phyloP scores from a whole-genome alignment of 306 rosid species.

The Benincasa hispida region DNA sequence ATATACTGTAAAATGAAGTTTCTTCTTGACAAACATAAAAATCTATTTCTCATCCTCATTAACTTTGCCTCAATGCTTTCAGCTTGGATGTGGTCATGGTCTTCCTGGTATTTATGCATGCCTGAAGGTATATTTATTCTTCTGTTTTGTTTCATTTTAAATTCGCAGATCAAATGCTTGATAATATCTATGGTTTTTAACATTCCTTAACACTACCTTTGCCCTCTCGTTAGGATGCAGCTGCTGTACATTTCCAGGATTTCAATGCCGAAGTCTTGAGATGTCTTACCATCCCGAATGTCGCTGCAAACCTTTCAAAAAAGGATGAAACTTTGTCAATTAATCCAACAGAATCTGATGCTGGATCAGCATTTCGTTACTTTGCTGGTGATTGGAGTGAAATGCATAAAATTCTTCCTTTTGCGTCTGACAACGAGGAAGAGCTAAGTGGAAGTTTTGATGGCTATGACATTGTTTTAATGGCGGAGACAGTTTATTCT shows the following conservation, averaged over 20 bases:
- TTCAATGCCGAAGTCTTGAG: slow-evolving; percentile 80
- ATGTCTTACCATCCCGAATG: slow-evolving; percentile 68
- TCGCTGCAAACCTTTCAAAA: slow-evolving; percentile 41
- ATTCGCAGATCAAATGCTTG: background rate
- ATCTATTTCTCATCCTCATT: background rate
- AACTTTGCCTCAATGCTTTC: slow-evolving; percentile 21
- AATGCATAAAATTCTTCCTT: slow-evolving; percentile 56
- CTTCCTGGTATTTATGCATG: slow-evolving; percentile 85
- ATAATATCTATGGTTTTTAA: background rate
- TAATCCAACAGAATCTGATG: slow-evolving; percentile 19
- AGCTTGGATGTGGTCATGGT: slow-evolving; percentile 97
- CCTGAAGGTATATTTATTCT: slow-evolving; percentile 49
- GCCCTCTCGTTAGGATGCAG: slow-evolving; percentile 50
- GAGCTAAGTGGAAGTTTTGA: slow-evolving; percentile 7
- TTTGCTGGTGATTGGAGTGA: slow-evolving; percentile 96
- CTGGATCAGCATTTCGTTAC: slow-evolving; percentile 34
- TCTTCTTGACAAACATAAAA: background rate
- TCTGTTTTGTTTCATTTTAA: slow-evolving; percentile 3
- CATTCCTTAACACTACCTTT: background rate
- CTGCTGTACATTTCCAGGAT: slow-evolving; percentile 82
- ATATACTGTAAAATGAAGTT: background rate
- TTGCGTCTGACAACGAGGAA: slow-evolving; percentile 16
- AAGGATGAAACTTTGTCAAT: slow-evolving; percentile 11
- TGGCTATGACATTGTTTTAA: slow-evolving; percentile 75
- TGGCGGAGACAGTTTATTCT: slow-evolving; percentile 96